Evolutionary conservation across 345 rosid species (phyloP).

Genomic region (Salix brachista): DNA sequence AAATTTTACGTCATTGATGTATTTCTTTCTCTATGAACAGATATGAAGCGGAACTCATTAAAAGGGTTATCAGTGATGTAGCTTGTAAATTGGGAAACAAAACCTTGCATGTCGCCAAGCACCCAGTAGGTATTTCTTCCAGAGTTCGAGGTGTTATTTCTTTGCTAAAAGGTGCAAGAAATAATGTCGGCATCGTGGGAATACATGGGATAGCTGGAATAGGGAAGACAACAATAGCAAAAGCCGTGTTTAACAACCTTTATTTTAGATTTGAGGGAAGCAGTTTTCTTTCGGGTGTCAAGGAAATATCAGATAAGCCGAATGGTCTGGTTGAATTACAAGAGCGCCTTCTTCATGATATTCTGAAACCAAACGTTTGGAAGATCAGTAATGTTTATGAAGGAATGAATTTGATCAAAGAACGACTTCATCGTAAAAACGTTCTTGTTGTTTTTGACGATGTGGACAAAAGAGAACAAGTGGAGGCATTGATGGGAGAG

Average conservation of each 20-base stretch:
- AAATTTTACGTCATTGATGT: too few relatives aligned
- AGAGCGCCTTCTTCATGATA: not conserved
- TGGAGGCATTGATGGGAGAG: not conserved
- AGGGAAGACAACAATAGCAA: constrained; percentile 9
- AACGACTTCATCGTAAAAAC: not conserved
- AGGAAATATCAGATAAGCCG: not conserved
- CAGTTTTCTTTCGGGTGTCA: not conserved
- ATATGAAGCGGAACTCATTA: constrained; percentile 26
- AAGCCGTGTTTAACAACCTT: not conserved
- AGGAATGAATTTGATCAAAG: constrained; percentile 2
- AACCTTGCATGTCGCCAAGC: not conserved
- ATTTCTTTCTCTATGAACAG: constrained; percentile 1
- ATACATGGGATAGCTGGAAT: constrained; percentile 2
- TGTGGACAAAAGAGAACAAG: not conserved
- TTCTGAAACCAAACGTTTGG: not conserved
- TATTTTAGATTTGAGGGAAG: not conserved
- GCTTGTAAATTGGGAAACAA: constrained; percentile 20
- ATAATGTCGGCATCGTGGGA: not conserved
- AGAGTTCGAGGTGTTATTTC: too few relatives aligned
- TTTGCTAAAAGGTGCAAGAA: too few relatives aligned
- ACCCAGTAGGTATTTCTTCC: not conserved
- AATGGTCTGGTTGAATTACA: not conserved
- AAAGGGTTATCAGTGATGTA: constrained; percentile 22
- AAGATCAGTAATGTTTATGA: not conserved
- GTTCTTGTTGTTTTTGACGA: constrained; percentile 9